Conservation (phyloP, 1,284 basidiomycete genomes). For the Somion occarium region DNA sequence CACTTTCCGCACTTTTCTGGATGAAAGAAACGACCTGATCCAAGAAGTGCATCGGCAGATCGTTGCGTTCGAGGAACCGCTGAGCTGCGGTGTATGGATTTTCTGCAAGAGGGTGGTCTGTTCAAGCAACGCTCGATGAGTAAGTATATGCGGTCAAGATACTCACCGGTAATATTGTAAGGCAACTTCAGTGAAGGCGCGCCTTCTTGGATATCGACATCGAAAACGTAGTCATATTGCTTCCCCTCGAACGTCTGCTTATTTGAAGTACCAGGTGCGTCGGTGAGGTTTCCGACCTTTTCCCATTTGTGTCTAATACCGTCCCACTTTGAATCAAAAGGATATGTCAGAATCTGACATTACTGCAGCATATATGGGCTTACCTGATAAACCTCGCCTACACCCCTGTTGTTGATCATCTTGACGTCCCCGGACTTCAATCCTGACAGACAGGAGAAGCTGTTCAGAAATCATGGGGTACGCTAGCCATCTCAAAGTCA, state of each 20-base stretch:
- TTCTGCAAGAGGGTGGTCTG: no score
- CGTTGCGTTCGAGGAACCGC: conserved; percentile 81
- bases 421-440: conserved; percentile 90
- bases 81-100: conserved; percentile 92
- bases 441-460: conserved; percentile 39
- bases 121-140: no score
- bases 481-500: no score
- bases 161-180: conserved; percentile 81
- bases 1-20: conserved; percentile 83
- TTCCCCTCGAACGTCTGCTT: conserved; percentile 89
- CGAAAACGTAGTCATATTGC: conserved; percentile 99
- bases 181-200: conserved; percentile 92
- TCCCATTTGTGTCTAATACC: conserved; percentile 68
- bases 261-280: conserved; percentile 82
- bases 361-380: neutral
- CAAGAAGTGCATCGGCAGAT: conserved; percentile 79
- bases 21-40: conserved; percentile 95
- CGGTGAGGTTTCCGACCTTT: conserved; percentile 95
- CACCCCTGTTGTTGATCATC: conserved; percentile 79
- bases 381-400: conserved; percentile 87
- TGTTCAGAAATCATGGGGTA: conserved; percentile 7
- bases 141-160: no score
- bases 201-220: conserved; percentile 94
- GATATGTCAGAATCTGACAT: neutral
- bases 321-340: conserved; percentile 57